phyloP scores from a whole-genome alignment of 805 yeast genomes.

The Yamadazyma paraphyllophila region DNA sequence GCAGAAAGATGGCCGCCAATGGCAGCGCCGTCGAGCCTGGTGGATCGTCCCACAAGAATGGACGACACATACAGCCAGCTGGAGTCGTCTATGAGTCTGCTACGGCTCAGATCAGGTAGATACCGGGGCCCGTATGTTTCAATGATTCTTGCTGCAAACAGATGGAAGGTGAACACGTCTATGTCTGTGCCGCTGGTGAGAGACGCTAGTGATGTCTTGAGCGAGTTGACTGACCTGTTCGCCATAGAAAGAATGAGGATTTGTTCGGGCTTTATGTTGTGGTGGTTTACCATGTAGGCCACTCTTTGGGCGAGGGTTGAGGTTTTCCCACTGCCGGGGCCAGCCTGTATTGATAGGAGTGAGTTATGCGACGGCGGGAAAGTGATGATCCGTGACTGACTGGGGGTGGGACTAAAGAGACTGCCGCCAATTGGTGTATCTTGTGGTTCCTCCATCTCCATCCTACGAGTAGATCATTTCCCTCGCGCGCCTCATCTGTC shows the following conservation, averaged over 20 bases:
- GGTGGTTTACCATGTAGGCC: conserved; percentile 40
- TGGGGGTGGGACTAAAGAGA: neutral
- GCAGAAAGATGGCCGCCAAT: conserved; percentile 25
- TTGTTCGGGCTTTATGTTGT: conserved; percentile 46
- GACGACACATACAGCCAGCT: conserved; percentile 45
- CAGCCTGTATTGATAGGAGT: conserved; percentile 56
- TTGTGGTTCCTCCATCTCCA: too few relatives aligned
- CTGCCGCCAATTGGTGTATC: too few relatives aligned
- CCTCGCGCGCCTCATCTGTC: too few relatives aligned
- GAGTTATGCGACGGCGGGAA: conserved; percentile 37
- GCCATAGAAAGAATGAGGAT: conserved; percentile 66
- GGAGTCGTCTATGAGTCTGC: conserved; percentile 49
- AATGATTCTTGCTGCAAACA: conserved; percentile 52
- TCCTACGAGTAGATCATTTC: too few relatives aligned
- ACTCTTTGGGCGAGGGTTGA: conserved; percentile 55
- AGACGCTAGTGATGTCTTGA: conserved; percentile 29
- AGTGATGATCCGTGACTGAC: conserved; percentile 22
- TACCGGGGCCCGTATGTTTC: conserved; percentile 30
- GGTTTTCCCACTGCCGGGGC: conserved; percentile 78
- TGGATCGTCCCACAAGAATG: conserved; percentile 35
- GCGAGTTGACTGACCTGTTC: conserved; percentile 60
- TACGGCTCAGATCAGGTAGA: conserved; percentile 14
- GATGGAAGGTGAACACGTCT: conserved; percentile 60
- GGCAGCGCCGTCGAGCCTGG: conserved; percentile 23
- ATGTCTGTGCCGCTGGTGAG: conserved; percentile 19